A percentile compares a stretch with the other conserved stretches of the same genome.
Evolutionary conservation across 2,329 filamentous ascomycete species (phyloP).

Genomic region (Claviceps monticola): DNA sequence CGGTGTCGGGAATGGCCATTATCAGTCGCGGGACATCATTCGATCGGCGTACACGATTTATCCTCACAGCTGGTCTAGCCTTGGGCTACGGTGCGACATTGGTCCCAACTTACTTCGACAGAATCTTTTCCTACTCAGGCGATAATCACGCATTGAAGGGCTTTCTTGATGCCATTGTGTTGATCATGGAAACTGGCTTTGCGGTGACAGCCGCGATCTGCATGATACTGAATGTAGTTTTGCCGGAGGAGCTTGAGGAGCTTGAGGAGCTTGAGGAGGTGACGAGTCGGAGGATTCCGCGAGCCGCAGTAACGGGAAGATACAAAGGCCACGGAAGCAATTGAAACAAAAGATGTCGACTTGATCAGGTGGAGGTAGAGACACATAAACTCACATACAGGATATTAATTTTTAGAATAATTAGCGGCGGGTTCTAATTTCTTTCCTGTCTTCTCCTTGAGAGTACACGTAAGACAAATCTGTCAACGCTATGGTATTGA

Average conservation of each 20-base stretch:
- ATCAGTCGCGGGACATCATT: constrained; percentile 56
- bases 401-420: too few relatives aligned
- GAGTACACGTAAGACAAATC: too few relatives aligned
- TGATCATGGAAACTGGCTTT: constrained; percentile 64
- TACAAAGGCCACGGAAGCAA: constrained; percentile 37
- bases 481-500: too few relatives aligned
- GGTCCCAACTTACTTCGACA: constrained; percentile 51
- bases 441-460: too few relatives aligned
- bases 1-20: constrained; percentile 65
- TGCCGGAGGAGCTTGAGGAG: constrained; percentile 47
- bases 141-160: constrained; percentile 53
- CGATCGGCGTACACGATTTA: constrained; percentile 69
- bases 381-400: neutral
- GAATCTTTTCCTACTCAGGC: constrained; percentile 60
- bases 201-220: constrained; percentile 61
- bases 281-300: too few relatives aligned
- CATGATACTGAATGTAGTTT: constrained; percentile 56
- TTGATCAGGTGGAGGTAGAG: neutral
- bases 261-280: too few relatives aligned
- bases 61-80: constrained; percentile 60
- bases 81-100: constrained; percentile 60
- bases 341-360: constrained; percentile 10
- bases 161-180: constrained; percentile 59
- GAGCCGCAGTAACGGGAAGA: neutral
- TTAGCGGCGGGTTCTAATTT: too few relatives aligned